Conservation (phyloP, 139 green algal species). For the Klebsormidium nitens region DNA sequence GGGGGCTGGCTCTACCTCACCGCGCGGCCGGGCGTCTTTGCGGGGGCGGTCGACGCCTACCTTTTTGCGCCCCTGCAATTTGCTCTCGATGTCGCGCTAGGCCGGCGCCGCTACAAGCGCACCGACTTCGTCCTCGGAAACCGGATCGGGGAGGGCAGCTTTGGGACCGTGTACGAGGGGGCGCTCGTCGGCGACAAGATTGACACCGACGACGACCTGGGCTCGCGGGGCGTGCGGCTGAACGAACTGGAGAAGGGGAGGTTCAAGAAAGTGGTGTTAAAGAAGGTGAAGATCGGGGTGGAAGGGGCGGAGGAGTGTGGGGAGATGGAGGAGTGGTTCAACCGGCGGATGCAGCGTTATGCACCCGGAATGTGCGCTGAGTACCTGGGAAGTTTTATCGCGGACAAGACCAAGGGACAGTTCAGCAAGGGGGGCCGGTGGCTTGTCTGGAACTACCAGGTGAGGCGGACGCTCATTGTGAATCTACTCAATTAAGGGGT, state of each 20-base stretch:
- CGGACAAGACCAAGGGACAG: constrained; percentile 21
- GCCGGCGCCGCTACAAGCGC: constrained; percentile 17
- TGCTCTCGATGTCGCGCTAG: constrained; percentile 4
- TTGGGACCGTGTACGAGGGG: constrained; percentile 42
- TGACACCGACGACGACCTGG: too few species aligned
- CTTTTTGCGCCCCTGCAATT: constrained; percentile 18
- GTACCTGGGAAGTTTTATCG: constrained; percentile 37
- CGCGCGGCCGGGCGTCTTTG: constrained; percentile 28
- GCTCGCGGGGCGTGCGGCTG: constrained; percentile 1
- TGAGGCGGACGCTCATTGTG: constrained; percentile 1
- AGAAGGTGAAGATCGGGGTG: constrained; percentile 32
- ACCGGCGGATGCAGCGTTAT: constrained; percentile 25
- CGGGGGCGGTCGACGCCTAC: constrained; percentile 27
- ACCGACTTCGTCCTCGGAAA: constrained; percentile 33
- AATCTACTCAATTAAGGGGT: neutral
- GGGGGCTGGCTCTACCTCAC: constrained; percentile 34
- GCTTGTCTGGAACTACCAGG: constrained; percentile 43
- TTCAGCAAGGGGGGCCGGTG: constrained; percentile 32
- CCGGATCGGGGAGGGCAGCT: constrained; percentile 35
- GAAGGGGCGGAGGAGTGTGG: constrained; percentile 19
- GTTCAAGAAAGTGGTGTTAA: constrained; percentile 19
- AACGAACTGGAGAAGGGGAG: constrained; percentile 13
- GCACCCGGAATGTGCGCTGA: constrained; percentile 16
- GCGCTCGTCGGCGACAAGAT: too few species aligned
- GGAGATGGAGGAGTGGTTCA: constrained; percentile 43